These are phyloP conservation scores for Pseudogymnoascus sp. DNA, from an alignment of 2,329 filamentous ascomycete genomes.

Conservation along the genomic window DNA sequence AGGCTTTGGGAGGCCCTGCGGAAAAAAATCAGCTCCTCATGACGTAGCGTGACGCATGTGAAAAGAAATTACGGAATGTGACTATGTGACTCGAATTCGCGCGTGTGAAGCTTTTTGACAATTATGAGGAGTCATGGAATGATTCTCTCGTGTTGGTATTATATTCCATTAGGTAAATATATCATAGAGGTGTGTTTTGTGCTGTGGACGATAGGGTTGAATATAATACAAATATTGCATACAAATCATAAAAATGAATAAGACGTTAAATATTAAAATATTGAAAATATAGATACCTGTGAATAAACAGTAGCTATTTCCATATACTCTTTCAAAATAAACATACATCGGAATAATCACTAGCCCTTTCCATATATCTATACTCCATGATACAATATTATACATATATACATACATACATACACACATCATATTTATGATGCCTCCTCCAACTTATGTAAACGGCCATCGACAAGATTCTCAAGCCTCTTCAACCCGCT, in stretches of 20 bases:
- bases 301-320: too few relatives aligned
- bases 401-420: background rate
- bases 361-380: background rate
- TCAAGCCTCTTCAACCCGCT: background rate
- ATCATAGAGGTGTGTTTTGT: background rate
- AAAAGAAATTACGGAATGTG: background rate
- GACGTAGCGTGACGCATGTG: background rate
- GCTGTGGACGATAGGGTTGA: background rate
- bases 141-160: background rate
- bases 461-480: background rate
- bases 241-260: background rate
- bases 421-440: background rate
- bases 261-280: background rate
- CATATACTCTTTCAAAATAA: background rate
- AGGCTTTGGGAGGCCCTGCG: background rate
- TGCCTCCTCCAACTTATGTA: background rate
- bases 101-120: background rate
- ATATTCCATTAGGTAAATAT: background rate
- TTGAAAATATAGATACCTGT: background rate
- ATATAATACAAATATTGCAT: background rate
- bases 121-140: background rate
- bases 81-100: background rate
- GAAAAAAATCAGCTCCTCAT: background rate
- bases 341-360: background rate
- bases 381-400: background rate